phyloP scores from a whole-genome alignment of 106 monocot species.

The Chionographis japonica region DNA sequence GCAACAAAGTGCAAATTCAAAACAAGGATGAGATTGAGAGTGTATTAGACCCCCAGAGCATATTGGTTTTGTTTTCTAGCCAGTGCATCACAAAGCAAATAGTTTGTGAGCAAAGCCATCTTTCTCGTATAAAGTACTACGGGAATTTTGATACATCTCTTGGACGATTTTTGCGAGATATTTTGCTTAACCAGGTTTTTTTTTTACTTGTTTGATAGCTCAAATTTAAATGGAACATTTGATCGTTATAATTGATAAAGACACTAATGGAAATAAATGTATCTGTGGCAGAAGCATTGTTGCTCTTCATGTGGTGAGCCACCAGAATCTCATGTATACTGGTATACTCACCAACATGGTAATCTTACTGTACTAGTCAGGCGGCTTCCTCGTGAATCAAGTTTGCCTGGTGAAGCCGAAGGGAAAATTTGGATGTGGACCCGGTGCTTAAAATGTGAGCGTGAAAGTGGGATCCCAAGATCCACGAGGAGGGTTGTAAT shows the following conservation, averaged over 20 bases:
- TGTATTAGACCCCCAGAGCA: conserved; percentile 62
- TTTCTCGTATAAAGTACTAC: conserved; percentile 91
- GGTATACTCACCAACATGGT: conserved; percentile 86
- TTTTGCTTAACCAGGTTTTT: conserved; percentile 71
- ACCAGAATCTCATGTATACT: conserved; percentile 72
- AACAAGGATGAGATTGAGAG: conserved; percentile 31
- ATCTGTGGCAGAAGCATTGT: conserved; percentile 46
- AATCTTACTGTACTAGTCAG: conserved; percentile 70
- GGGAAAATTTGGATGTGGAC: conserved; percentile 99
- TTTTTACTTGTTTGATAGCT: conserved; percentile 2
- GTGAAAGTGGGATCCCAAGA: conserved; percentile 35
- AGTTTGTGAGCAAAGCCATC: conserved; percentile 71
- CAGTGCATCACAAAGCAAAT: conserved; percentile 46
- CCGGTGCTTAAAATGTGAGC: conserved; percentile 75
- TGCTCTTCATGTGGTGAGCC: conserved; percentile 68
- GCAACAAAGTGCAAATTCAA: conserved; percentile 2
- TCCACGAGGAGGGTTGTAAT: conserved; percentile 60
- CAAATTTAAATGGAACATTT: background rate
- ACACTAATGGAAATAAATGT: conserved; percentile 9
- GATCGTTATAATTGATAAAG: background rate
- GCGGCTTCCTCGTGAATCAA: conserved; percentile 14
- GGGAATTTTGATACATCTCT: conserved; percentile 77
- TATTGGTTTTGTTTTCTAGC: conserved; percentile 65
- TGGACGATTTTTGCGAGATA: conserved; percentile 73
- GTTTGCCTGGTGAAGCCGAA: conserved; percentile 53